phyloP scores from a whole-genome alignment of 257 asterid species.

The Fraxinus quadrangulata region DNA sequence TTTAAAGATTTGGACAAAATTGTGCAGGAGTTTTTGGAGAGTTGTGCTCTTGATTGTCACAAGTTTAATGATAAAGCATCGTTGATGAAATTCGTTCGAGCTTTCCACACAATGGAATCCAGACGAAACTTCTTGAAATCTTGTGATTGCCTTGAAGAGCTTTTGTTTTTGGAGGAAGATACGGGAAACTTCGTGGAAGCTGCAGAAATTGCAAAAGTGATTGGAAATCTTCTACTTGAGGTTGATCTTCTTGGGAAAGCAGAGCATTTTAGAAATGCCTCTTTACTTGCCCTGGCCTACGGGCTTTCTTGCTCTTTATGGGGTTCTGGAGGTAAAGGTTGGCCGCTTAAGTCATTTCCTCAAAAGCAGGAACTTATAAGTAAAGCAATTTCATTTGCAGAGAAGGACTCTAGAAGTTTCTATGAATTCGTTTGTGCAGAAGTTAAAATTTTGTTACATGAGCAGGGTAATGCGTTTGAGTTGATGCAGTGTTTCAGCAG shows the following conservation, averaged over 20 bases:
- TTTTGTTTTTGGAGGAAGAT: constrained; percentile 54
- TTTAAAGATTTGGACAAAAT: constrained; percentile 34
- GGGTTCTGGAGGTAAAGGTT: constrained; percentile 43
- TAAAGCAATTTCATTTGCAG: constrained; percentile 39
- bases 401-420: constrained; percentile 34
- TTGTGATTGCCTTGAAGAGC: constrained; percentile 46
- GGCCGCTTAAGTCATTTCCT: constrained; percentile 57
- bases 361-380: constrained; percentile 37
- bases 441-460: constrained; percentile 36
- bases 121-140: constrained; percentile 52
- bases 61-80: constrained; percentile 36
- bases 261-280: constrained; percentile 30
- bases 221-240: constrained; percentile 48
- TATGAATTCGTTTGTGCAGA: constrained; percentile 37
- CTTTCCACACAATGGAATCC: constrained; percentile 43
- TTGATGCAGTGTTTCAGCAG: constrained; percentile 34
- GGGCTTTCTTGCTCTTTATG: constrained; percentile 50
- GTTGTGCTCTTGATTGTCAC: constrained; percentile 40
- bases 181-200: constrained; percentile 56
- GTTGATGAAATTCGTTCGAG: constrained; percentile 51
- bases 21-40: constrained; percentile 50
- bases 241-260: constrained; percentile 45
- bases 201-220: constrained; percentile 49
- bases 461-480: constrained; percentile 30
- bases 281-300: constrained; percentile 37